Conservation (phyloP, 225 moss, liverwort and hornwort species). For the Polytrichum formosum region DNA sequence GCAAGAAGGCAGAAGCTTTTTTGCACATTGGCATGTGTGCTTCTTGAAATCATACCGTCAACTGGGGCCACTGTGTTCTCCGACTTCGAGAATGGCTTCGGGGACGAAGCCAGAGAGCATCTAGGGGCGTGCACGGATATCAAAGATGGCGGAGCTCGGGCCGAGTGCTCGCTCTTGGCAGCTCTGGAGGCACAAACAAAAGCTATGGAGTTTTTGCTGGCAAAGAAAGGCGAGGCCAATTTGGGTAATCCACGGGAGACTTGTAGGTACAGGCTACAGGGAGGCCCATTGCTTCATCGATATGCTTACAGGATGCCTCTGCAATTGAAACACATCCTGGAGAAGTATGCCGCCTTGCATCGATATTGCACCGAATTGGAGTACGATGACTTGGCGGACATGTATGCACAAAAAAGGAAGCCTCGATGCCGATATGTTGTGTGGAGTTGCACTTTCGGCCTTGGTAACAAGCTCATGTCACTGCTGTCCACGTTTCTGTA, state of each 20-base stretch:
- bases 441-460: conserved; percentile 73
- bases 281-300: conserved; percentile 45
- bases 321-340: conserved; percentile 39
- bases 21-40: too few species aligned
- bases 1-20: too few species aligned
- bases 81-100: conserved; percentile 34
- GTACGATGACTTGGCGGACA: conserved; percentile 15
- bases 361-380: conserved; percentile 38
- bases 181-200: conserved; percentile 34
- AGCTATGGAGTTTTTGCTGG: not conserved
- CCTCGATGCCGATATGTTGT: conserved; percentile 57
- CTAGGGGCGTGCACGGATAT: conserved; percentile 27
- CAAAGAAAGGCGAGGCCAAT: not conserved
- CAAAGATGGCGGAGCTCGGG: conserved; percentile 34
- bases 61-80: conserved; percentile 8
- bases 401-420: conserved; percentile 7
- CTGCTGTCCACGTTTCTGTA: conserved; percentile 54
- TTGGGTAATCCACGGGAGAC: not conserved
- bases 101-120: conserved; percentile 12
- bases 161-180: conserved; percentile 28
- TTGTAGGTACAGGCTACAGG: conserved; percentile 36
- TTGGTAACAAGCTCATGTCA: conserved; percentile 72
- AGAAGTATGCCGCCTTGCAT: conserved; percentile 43
- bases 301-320: conserved; percentile 36
- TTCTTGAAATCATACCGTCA: not conserved